Evolutionary conservation across 225 moss, liverwort and hornwort species (phyloP).

Genomic region (Neckera pumila): DNA sequence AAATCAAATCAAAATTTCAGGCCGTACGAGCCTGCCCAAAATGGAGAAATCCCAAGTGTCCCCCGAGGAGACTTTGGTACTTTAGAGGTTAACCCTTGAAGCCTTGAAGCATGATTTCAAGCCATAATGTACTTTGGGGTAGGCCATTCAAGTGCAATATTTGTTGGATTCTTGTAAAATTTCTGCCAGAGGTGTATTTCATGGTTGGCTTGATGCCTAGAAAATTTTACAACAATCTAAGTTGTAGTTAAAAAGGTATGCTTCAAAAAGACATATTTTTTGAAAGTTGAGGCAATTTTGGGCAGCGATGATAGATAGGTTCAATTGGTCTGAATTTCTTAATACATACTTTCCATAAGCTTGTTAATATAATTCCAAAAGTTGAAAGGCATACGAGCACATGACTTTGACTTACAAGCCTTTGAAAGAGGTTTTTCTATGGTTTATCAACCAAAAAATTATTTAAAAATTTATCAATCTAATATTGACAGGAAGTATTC

Average conservation of each 20-base stretch:
- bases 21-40: too few species aligned
- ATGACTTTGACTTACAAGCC: background rate
- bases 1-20: too few species aligned
- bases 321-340: too few species aligned
- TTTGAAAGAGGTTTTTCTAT: background rate
- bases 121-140: rapidly evolving
- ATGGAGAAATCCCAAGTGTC: too few species aligned
- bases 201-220: background rate
- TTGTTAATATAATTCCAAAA: background rate
- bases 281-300: background rate
- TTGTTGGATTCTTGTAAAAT: background rate
- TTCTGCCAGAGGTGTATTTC: background rate
- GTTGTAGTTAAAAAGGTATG: background rate
- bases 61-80: too few species aligned
- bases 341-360: background rate
- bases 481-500: background rate
- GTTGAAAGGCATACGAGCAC: background rate
- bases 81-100: too few species aligned
- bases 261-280: rapidly evolving
- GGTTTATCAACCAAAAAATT: background rate
- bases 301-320: background rate
- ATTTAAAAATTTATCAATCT: too few species aligned
- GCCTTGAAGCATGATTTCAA: background rate
- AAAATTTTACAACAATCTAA: background rate
- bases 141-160: rapidly evolving